Evolutionary conservation across 23 red algal genomes (phyloP), one percentile per base, ranked within the genome.

Genomic region (Pyropia yezoensis): DNA sequence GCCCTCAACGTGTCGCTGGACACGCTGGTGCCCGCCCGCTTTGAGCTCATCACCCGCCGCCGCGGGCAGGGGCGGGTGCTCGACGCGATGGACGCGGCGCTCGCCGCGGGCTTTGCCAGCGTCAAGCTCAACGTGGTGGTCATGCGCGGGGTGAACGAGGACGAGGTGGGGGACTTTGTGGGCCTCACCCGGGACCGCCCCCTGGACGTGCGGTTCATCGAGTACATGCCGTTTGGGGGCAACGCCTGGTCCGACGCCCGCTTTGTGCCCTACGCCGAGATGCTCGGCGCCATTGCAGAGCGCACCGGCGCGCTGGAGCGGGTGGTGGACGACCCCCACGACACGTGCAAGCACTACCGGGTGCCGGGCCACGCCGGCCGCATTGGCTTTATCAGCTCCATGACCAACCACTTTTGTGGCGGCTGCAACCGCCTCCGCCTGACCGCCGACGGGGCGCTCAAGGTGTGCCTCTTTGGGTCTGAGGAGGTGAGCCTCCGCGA

Each of bases 221-320:
- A 96, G 80, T 96, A 85, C 52, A 96, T 96, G 91, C 91, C 91
- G 18, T 96, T 96, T 68, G 83, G 77, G 39, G 91, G 91, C 3
- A 96, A 96, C 65, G 16, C 45, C 2, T 96, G 91, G 91, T 28
- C 34, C 32, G 18, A 62, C 8, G 34, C 22, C 14, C 66, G 57
- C 2, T 89, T 96, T 28, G 74, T 96, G 11, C 60, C 83, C 19
- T 96, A 85, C 80, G 76, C 78, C 3, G 83, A 89, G 39, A 89
- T 89, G 90, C 62, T 74, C 20, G 33, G 27, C 11, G 49, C 59
- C 17, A 49, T 83, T 60, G 28, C 45, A 3, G 67, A 27, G 19
- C 56, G 71, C 15, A 67, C 59, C 33, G 83, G 76, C 8, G 64
- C 28, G 20, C 20, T 72, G n/a, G 29, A 64, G 54, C 33, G 33